These are phyloP conservation scores for Xylariaceae sp. DNA, from an alignment of 2,329 filamentous ascomycete genomes.

Conservation along the genomic window DNA sequence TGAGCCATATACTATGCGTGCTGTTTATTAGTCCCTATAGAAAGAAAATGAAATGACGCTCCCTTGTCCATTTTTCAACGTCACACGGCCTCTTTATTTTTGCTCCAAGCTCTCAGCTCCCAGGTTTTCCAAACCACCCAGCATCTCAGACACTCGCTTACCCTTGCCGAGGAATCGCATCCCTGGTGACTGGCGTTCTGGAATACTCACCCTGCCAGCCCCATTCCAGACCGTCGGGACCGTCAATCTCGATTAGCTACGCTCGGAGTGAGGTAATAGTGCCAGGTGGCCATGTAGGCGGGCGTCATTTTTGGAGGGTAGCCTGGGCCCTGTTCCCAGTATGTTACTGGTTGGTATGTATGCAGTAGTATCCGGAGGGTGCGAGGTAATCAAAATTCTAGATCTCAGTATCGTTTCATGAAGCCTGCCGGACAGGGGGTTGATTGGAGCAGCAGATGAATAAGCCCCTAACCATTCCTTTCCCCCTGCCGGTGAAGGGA, in stretches of 20 bases:
- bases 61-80: background rate
- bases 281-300: background rate
- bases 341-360: too few relatives aligned
- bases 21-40: background rate
- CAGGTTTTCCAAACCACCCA: too few relatives aligned
- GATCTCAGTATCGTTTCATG: too few relatives aligned
- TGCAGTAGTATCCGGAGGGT: too few relatives aligned
- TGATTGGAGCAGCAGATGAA: too few relatives aligned
- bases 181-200: conserved; percentile 9
- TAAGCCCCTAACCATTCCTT: too few relatives aligned
- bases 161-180: conserved; percentile 8
- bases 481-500: too few relatives aligned
- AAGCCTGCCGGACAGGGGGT: too few relatives aligned
- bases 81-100: background rate
- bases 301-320: background rate
- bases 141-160: too few relatives aligned
- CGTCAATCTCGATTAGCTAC: conserved; percentile 17
- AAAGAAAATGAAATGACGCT: conserved; percentile 4
- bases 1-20: conserved; percentile 13
- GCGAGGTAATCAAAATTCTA: too few relatives aligned
- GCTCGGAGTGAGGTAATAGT: too few relatives aligned
- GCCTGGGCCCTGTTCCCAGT: background rate
- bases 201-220: conserved; percentile 13
- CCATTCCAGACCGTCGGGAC: conserved; percentile 28
- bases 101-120: too few relatives aligned